phyloP scores from a whole-genome alignment of 495 filamentous ascomycete species.

The Trichoderma orchidacearum region DNA sequence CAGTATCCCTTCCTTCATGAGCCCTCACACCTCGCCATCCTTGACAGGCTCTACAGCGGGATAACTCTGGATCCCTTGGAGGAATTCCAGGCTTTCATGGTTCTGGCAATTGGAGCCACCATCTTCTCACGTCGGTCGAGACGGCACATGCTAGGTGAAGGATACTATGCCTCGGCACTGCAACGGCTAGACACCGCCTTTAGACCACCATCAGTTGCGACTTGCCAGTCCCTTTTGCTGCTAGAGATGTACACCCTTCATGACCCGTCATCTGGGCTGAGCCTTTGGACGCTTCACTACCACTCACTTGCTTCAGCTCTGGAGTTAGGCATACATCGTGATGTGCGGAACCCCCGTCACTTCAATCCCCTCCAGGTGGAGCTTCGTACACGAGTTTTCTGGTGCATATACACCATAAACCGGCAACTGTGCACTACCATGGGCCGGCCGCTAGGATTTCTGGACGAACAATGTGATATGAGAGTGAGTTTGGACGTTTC shows the following conservation, averaged over 20 bases:
- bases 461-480: not conserved
- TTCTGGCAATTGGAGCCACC: not conserved
- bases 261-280: not conserved
- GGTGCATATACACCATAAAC: not conserved
- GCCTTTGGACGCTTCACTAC: not conserved
- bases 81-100: not conserved
- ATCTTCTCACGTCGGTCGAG: not conserved
- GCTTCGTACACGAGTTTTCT: not conserved
- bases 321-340: not conserved
- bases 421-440: not conserved
- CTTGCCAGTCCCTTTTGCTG: not conserved
- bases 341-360: not conserved
- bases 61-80: not conserved
- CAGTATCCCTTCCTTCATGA: not conserved
- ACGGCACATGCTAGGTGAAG: not conserved
- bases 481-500: not conserved
- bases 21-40: not conserved
- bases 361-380: not conserved
- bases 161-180: not conserved
- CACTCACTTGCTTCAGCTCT: not conserved
- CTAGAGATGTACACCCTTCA: not conserved
- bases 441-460: not conserved
- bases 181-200: not conserved
- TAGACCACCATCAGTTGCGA: not conserved
- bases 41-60: not conserved